Conservation (phyloP, 208 protist species). For the Trypanosoma caninum region DNA sequence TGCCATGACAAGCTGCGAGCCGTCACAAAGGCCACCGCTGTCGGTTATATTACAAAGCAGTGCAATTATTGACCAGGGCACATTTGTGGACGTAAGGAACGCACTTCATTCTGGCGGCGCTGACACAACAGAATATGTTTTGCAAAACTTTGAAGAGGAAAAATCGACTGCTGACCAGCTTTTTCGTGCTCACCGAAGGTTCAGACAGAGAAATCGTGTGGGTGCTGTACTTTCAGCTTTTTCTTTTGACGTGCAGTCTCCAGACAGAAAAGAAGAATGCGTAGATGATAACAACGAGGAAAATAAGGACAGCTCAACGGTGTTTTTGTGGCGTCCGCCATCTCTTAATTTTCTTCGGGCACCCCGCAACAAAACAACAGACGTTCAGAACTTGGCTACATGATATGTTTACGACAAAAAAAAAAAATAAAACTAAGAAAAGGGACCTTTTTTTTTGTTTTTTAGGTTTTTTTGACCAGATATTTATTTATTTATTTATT, state of each 20-base stretch:
- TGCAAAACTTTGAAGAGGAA: no score
- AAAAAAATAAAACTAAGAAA: no score
- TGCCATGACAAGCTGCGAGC: constrained; percentile 28
- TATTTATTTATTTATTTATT: not conserved
- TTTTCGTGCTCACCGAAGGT: not conserved
- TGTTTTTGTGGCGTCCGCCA: constrained; percentile 31
- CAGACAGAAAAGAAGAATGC: not conserved
- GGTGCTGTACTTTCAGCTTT: not conserved
- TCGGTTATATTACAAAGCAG: constrained; percentile 24
- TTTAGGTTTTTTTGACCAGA: not conserved
- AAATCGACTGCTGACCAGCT: not conserved
- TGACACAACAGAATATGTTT: no score
- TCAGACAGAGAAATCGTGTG: not conserved
- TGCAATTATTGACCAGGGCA: constrained; percentile 32
- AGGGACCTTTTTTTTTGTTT: not conserved
- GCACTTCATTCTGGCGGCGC: not conserved
- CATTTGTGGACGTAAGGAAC: not conserved
- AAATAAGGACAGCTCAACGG: not conserved
- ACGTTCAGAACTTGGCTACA: no score
- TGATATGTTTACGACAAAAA: no score
- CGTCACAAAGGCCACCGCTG: constrained; percentile 24
- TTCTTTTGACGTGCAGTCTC: not conserved
- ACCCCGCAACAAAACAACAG: not conserved
- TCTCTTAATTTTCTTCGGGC: constrained; percentile 28
- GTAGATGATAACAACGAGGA: not conserved